phyloP scores from a whole-genome alignment of 768 basidiomycete genomes.

The Gloeophyllum trabeum region DNA sequence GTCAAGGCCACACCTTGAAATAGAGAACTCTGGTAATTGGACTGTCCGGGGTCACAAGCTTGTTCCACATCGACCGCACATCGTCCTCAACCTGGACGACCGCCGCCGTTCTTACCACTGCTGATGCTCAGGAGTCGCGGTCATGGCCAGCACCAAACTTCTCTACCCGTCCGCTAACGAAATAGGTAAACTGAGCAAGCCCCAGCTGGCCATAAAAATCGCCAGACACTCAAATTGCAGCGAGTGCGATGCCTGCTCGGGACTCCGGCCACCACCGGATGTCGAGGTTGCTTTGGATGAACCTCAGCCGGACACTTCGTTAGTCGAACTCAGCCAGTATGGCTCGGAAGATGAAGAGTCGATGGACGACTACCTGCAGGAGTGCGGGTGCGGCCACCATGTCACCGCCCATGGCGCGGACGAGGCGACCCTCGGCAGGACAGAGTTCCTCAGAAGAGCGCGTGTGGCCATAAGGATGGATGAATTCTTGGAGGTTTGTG shows the following conservation, averaged over 20 bases:
- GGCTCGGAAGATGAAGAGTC: conserved; percentile 62
- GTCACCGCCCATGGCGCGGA: conserved; percentile 59
- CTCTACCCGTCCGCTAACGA: conserved; percentile 57
- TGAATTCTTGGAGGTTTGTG: conserved; percentile 70
- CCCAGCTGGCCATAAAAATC: conserved; percentile 59
- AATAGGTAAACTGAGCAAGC: conserved; percentile 32
- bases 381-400: conserved; percentile 62
- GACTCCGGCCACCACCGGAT: conserved; percentile 53
- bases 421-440: conserved; percentile 37
- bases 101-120: too few species aligned
- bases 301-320: conserved; percentile 29
- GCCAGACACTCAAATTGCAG: conserved; percentile 73
- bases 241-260: conserved; percentile 52
- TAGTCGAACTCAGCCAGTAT: conserved; percentile 49
- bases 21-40: too few species aligned
- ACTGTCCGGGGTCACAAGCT: too few species aligned
- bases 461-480: conserved; percentile 74
- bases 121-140: too few species aligned
- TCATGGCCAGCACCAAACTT: conserved; percentile 61
- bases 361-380: conserved; percentile 27
- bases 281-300: conserved; percentile 49
- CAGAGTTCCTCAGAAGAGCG: conserved; percentile 61
- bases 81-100: too few species aligned
- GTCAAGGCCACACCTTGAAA: too few species aligned
- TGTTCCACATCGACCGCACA: too few species aligned